phyloP scores from a whole-genome alignment of 1,284 basidiomycete genomes.

The Ustilago shanxiensis region DNA sequence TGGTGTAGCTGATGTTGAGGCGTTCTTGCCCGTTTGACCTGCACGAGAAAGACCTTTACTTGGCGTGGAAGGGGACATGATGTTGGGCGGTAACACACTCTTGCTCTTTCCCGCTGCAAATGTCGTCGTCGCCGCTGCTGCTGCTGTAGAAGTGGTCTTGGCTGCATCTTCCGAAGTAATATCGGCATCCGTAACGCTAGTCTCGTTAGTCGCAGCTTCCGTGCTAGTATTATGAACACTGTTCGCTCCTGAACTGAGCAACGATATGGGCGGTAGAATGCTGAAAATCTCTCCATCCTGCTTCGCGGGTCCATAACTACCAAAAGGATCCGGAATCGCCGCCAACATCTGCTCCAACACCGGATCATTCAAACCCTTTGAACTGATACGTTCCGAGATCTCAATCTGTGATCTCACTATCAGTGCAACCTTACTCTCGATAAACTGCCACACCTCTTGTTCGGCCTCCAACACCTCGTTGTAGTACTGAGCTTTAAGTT shows the following conservation, averaged over 20 bases:
- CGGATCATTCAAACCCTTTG: slow-evolving; percentile 88
- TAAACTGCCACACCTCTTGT: slow-evolving; percentile 90
- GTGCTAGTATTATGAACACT: slow-evolving; percentile 44
- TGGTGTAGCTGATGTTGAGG: slow-evolving; percentile 22
- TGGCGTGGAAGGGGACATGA: slow-evolving; percentile 56
- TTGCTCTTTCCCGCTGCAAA: neutral
- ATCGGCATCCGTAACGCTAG: slow-evolving; percentile 33
- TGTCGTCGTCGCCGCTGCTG: too few relatives aligned
- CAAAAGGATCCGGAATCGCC: slow-evolving; percentile 90
- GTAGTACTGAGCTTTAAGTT: slow-evolving; percentile 83
- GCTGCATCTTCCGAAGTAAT: slow-evolving; percentile 9
- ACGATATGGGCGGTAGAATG: slow-evolving; percentile 73
- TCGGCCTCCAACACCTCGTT: slow-evolving; percentile 89
- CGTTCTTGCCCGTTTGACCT: neutral
- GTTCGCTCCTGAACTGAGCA: slow-evolving; percentile 48
- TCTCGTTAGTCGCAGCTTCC: slow-evolving; percentile 37
- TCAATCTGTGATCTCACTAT: slow-evolving; percentile 65
- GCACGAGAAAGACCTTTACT: slow-evolving; percentile 48
- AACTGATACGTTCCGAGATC: slow-evolving; percentile 78
- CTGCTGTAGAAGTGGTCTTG: neutral
- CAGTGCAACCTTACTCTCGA: slow-evolving; percentile 74
- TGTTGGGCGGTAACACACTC: slow-evolving; percentile 37
- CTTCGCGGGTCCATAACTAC: slow-evolving; percentile 87
- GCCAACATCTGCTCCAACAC: slow-evolving; percentile 90
- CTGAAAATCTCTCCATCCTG: slow-evolving; percentile 91